Evolutionary conservation across 345 rosid species (phyloP).

Genomic region (Noccaea bulbosa): DNA sequence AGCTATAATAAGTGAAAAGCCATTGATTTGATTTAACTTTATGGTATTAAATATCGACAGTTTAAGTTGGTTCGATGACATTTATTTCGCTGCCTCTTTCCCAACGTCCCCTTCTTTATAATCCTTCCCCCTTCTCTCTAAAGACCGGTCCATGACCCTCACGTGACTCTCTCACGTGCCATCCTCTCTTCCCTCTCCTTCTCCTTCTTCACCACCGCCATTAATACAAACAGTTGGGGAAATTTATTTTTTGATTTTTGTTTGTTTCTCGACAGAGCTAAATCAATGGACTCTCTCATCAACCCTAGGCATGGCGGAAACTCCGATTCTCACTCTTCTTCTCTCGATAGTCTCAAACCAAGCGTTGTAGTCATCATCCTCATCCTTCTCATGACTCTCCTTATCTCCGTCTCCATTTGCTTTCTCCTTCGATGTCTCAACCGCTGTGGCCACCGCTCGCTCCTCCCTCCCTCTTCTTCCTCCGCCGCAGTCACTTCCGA

Average conservation of each 20-base stretch:
- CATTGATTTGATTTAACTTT: constrained; percentile 27
- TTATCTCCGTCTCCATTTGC: constrained; percentile 69
- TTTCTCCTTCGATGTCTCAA: constrained; percentile 75
- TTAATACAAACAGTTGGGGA: constrained; percentile 27
- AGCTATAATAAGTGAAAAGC: constrained; percentile 15
- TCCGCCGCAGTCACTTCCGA: constrained; percentile 38
- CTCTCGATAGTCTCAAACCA: constrained; percentile 61
- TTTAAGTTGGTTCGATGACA: constrained; percentile 37
- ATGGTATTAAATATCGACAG: constrained; percentile 31
- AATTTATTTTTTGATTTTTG: not conserved
- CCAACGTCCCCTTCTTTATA: constrained; percentile 21
- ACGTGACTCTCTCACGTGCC: constrained; percentile 42
- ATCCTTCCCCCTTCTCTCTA: not conserved
- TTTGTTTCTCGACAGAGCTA: not conserved
- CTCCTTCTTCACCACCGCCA: constrained; percentile 34
- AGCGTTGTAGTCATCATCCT: constrained; percentile 61
- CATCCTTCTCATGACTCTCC: constrained; percentile 60
- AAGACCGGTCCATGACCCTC: constrained; percentile 39
- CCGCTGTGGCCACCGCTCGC: constrained; percentile 51
- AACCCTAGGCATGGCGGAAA: constrained; percentile 24
- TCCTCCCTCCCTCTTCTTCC: constrained; percentile 28
- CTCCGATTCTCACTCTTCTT: constrained; percentile 32
- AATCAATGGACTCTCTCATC: constrained; percentile 33
- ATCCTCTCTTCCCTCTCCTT: not conserved
- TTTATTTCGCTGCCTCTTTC: constrained; percentile 42